These are phyloP conservation scores for Avena insularis DNA, from an alignment of 176 grass and related monocot genomes.

Conservation along the genomic window DNA sequence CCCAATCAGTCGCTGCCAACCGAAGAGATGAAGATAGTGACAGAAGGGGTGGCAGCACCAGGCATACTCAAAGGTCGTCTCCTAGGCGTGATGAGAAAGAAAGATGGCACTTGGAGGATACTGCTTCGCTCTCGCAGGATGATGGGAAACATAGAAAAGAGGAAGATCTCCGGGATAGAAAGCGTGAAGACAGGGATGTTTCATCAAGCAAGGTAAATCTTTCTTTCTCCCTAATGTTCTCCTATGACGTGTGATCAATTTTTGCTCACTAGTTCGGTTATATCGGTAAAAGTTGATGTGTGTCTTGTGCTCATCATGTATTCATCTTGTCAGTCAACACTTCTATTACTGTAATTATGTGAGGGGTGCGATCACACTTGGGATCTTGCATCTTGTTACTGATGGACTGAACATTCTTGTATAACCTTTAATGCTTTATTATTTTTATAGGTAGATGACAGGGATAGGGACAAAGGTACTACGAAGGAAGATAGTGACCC, in stretches of 20 bases:
- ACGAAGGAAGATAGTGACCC: slow-evolving; percentile 82
- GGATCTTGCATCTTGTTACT: slow-evolving; percentile 18
- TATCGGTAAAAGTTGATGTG: slow-evolving; percentile 11
- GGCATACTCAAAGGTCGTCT: slow-evolving; percentile 64
- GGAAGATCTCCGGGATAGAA: slow-evolving; percentile 84
- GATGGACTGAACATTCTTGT: not conserved
- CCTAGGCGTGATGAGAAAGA: slow-evolving; percentile 94
- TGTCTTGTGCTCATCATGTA: slow-evolving; percentile 5
- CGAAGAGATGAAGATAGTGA: slow-evolving; percentile 76
- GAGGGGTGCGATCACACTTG: not conserved
- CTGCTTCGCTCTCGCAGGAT: slow-evolving; percentile 54
- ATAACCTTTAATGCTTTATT: slow-evolving; percentile 30
- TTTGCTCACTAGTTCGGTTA: slow-evolving; percentile 25
- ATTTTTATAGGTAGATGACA: slow-evolving; percentile 76
- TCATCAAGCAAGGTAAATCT: slow-evolving; percentile 78
- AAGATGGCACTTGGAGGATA: slow-evolving; percentile 72
- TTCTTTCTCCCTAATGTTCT: not conserved
- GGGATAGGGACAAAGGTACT: slow-evolving; percentile 80
- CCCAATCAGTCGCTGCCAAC: slow-evolving; percentile 74
- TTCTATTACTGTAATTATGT: not conserved
- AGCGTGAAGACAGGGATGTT: slow-evolving; percentile 83
- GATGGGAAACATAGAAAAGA: slow-evolving; percentile 89
- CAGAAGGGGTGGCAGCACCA: slow-evolving; percentile 53
- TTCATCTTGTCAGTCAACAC: not conserved
- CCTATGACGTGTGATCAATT: not conserved